These are phyloP conservation scores for Cutaneotrichosporon mucoides DNA, from an alignment of 1,284 basidiomycete genomes.

Conservation along the genomic window DNA sequence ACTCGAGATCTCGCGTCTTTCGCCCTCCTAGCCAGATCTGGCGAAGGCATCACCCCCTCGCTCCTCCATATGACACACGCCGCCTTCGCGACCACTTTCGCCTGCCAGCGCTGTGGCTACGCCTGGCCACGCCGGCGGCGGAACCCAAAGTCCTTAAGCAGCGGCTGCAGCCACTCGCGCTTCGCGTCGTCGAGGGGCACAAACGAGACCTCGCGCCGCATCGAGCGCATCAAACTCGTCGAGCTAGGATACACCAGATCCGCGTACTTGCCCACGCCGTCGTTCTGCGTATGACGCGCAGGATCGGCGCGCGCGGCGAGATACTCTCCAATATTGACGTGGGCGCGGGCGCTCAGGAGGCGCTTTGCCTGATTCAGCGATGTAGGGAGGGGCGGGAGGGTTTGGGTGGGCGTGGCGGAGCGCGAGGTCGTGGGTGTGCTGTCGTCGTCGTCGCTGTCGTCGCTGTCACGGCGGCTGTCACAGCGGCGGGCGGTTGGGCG, in stretches of 20 bases:
- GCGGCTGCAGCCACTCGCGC: conserved; percentile 38
- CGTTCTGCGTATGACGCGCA: not conserved
- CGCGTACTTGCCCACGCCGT: conserved; percentile 9
- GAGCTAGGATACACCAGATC: conserved; percentile 27
- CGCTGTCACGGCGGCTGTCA: not conserved
- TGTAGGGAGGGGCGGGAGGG: conserved; percentile 25
- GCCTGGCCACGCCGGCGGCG: not conserved
- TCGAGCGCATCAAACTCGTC: conserved; percentile 23
- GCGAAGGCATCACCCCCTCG: no score
- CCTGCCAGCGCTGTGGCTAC: no score
- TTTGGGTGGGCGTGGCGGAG: conserved; percentile 9
- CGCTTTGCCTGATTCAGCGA: conserved; percentile 28
- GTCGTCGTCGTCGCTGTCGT: not conserved
- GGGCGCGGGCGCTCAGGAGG: conserved; percentile 31
- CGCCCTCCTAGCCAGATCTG: no score
- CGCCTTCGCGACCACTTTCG: no score
- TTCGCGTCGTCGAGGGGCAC: conserved; percentile 24
- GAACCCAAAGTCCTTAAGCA: conserved; percentile 37
- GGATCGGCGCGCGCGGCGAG: conserved; percentile 25
- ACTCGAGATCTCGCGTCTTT: no score
- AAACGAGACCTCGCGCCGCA: conserved; percentile 19
- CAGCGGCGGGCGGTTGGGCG: no score
- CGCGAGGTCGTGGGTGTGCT: conserved; percentile 8
- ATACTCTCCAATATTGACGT: conserved; percentile 43
- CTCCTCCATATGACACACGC: no score